These are phyloP conservation scores for Canavalia ensiformis DNA, from an alignment of 306 rosid genomes.

Conservation along the genomic window DNA sequence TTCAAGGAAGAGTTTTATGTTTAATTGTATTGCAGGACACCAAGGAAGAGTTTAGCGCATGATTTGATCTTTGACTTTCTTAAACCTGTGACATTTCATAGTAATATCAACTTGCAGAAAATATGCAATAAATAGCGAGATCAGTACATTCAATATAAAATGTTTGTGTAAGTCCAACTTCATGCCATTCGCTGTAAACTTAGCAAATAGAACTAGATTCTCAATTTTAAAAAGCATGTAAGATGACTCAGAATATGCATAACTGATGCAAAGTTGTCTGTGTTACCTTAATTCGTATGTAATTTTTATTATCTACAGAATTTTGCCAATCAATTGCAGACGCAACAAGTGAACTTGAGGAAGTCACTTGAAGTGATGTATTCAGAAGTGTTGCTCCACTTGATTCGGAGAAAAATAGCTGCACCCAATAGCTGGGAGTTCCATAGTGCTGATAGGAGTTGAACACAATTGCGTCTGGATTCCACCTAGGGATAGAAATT, in stretches of 20 bases:
- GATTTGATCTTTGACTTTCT: slow-evolving; percentile 24
- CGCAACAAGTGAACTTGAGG: slow-evolving; percentile 63
- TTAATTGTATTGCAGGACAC: not conserved
- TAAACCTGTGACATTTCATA: slow-evolving; percentile 1
- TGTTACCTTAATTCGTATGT: slow-evolving; percentile 75
- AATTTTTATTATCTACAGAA: slow-evolving; percentile 53
- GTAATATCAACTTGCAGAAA: slow-evolving; percentile 22
- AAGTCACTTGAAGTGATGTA: slow-evolving; percentile 58
- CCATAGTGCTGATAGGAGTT: slow-evolving; percentile 77
- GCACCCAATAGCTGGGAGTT: slow-evolving; percentile 98
- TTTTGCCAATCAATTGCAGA: slow-evolving; percentile 77
- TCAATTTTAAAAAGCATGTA: slow-evolving; percentile 14
- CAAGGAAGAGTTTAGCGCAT: not conserved
- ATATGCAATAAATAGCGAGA: slow-evolving; percentile 20
- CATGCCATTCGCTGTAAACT: not conserved
- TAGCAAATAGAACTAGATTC: slow-evolving; percentile 21
- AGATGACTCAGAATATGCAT: not conserved
- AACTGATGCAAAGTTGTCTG: slow-evolving; percentile 9
- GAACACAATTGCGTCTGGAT: slow-evolving; percentile 93
- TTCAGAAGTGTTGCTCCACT: slow-evolving; percentile 86
- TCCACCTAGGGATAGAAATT: slow-evolving; percentile 70
- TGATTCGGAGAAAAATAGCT: slow-evolving; percentile 68
- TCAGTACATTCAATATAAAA: not conserved
- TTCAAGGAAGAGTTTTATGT: not conserved
- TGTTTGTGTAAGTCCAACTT: slow-evolving; percentile 18